Percentiles rank a stretch among this genome's conserved stretches.
Conservation (phyloP, 495 filamentous ascomycete genomes). For the Penicillium macrosclerotiorum region DNA sequence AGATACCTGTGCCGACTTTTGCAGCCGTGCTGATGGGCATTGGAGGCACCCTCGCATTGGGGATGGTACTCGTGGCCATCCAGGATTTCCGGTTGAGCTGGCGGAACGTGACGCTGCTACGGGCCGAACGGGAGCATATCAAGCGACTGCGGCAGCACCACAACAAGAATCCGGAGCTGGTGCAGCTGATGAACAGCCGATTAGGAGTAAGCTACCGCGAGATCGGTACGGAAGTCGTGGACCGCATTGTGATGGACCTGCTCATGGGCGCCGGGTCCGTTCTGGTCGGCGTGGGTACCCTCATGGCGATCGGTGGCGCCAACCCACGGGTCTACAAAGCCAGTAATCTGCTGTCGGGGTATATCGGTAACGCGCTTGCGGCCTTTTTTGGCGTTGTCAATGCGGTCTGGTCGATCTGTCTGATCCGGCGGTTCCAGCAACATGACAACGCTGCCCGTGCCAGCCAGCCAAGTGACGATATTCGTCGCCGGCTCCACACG, state of each 20-base stretch:
- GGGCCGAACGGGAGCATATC: constrained; percentile 35
- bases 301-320: constrained; percentile 50
- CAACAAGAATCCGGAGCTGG: constrained; percentile 13
- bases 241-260: constrained; percentile 48
- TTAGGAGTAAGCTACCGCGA: constrained; percentile 41
- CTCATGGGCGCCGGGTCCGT: constrained; percentile 45
- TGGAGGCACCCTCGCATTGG: constrained; percentile 44
- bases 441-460: constrained; percentile 23
- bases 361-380: constrained; percentile 45
- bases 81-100: constrained; percentile 42
- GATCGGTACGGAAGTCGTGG: constrained; percentile 45
- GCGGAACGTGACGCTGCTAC: constrained; percentile 42
- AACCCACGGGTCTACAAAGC: constrained; percentile 36
- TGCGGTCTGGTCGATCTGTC: constrained; percentile 41
- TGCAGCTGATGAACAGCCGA: constrained; percentile 24
- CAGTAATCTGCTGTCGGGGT: constrained; percentile 51
- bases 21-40: constrained; percentile 49
- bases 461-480: constrained; percentile 18
- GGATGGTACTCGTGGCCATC: constrained; percentile 42
- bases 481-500: constrained; percentile 24
- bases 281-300: constrained; percentile 47
- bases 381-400: constrained; percentile 45
- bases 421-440: constrained; percentile 33
- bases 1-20: constrained; percentile 43
- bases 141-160: constrained; percentile 14